Evolutionary conservation across 2,329 filamentous ascomycete species (phyloP).

Genomic region (Coleophoma cylindrospora): DNA sequence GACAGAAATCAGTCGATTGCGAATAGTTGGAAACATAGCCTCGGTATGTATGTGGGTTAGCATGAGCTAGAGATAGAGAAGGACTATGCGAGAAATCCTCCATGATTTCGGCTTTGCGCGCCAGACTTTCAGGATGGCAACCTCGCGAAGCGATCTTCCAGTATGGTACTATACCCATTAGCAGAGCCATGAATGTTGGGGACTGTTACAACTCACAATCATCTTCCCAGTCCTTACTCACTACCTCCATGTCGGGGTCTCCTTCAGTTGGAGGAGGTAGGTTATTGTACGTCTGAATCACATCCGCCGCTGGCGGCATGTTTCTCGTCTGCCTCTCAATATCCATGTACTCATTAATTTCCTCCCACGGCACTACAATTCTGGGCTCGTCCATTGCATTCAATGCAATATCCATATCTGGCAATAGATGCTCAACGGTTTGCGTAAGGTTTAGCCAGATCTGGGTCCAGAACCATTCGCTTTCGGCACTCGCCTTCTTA

Average conservation of each 20-base stretch:
- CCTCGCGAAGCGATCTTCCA: constrained; percentile 54
- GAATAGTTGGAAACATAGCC: constrained; percentile 34
- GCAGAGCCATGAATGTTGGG: constrained; percentile 50
- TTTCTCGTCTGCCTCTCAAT: constrained; percentile 37
- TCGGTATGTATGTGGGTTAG: constrained; percentile 31
- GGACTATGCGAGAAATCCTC: constrained; percentile 39
- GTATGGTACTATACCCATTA: constrained; percentile 42
- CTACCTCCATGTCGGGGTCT: constrained; percentile 12
- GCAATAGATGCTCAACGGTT: constrained; percentile 45
- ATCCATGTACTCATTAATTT: constrained; percentile 44
- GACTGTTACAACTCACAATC: constrained; percentile 31
- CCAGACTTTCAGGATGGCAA: constrained; percentile 58
- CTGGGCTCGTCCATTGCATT: constrained; percentile 61
- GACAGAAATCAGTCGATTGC: constrained; percentile 40
- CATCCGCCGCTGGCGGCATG: constrained; percentile 52
- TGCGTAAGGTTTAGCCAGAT: constrained; percentile 30
- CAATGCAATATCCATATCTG: constrained; percentile 62
- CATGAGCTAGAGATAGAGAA: constrained; percentile 42
- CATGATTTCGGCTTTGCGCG: constrained; percentile 41
- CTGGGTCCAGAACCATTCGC: constrained; percentile 35
- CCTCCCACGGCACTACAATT: constrained; percentile 53
- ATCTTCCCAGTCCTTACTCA: constrained; percentile 13
- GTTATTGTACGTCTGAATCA: constrained; percentile 43
- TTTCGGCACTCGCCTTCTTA: constrained; percentile 41
- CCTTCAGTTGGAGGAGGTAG: constrained; percentile 30